phyloP scores from a whole-genome alignment of 2,329 filamentous ascomycete genomes.

The Cladosporium sp. region DNA sequence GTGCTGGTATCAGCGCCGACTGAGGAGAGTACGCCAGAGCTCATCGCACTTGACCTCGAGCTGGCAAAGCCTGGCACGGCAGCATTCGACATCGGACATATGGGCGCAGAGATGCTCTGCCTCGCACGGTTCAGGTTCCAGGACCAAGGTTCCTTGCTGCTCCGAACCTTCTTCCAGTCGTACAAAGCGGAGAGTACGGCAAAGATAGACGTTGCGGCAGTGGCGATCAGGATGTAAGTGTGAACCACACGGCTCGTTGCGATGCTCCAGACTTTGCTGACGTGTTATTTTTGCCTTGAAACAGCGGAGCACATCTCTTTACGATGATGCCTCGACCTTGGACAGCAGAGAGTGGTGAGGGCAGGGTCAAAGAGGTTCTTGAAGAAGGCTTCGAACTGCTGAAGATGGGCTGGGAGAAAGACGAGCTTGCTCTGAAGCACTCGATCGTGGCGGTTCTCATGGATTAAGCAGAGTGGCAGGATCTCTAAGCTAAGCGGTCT shows the following conservation, averaged over 20 bases:
- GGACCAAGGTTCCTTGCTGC: conserved; percentile 12
- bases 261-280: background rate
- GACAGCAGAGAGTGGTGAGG: background rate
- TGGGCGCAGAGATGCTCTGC: conserved; percentile 28
- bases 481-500: background rate
- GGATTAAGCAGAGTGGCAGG: background rate
- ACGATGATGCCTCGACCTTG: conserved; percentile 22
- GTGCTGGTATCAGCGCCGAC: conserved; percentile 18
- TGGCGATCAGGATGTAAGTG: conserved; percentile 24
- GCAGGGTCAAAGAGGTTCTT: background rate
- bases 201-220: conserved; percentile 16
- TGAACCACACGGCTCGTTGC: background rate
- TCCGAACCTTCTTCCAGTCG: conserved; percentile 19
- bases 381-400: conserved; percentile 7
- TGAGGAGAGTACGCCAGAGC: background rate
- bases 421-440: conserved; percentile 1
- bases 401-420: conserved; percentile 9
- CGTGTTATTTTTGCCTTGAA: background rate
- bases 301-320: conserved; percentile 24
- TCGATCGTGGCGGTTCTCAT: conserved; percentile 9
- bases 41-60: conserved; percentile 26
- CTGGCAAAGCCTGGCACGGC: conserved; percentile 25
- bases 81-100: conserved; percentile 27
- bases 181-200: conserved; percentile 14
- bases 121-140: conserved; percentile 22